Percentiles rank a stretch among this genome's conserved stretches.
Evolutionary conservation across 2,329 filamentous ascomycete genomes (phyloP).

Genomic region (Sclerotinia minor): DNA sequence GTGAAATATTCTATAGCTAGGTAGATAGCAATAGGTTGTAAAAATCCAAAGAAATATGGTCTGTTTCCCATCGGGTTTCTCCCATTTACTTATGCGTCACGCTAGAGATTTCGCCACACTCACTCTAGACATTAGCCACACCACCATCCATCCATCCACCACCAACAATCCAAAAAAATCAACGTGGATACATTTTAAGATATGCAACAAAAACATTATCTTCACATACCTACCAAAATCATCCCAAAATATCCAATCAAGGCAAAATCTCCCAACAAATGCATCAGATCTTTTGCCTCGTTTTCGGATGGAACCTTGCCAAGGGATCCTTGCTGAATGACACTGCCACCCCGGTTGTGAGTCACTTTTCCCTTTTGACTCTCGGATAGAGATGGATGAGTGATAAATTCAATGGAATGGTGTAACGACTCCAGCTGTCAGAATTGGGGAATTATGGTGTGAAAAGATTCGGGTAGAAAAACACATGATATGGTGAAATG

Average conservation of each 20-base stretch:
- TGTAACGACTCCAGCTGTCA: not conserved
- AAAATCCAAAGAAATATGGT: not conserved
- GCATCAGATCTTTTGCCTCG: constrained; percentile 7
- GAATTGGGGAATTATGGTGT: constrained; percentile 3
- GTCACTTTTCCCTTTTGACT: constrained; percentile 5
- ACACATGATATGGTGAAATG: constrained; percentile 8
- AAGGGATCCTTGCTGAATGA: constrained; percentile 15
- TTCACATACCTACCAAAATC: not conserved
- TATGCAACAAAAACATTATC: constrained; percentile 2
- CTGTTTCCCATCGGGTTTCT: not conserved
- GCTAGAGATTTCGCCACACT: constrained; percentile 4
- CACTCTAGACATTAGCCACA: constrained; percentile 6
- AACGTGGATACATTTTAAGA: not conserved
- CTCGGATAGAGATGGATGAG: constrained; percentile 1
- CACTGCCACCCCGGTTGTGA: constrained; percentile 16
- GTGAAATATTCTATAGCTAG: not conserved
- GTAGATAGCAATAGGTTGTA: not conserved
- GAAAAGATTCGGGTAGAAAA: not conserved
- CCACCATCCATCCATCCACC: no score
- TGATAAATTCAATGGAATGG: not conserved
- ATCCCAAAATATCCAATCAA: constrained; percentile 3
- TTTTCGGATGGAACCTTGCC: constrained; percentile 1
- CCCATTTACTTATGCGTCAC: not conserved
- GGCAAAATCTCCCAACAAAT: not conserved
- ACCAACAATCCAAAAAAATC: not conserved